Percentiles rank a stretch among this genome's conserved stretches.
These are phyloP conservation scores for Fusarium sp. DNA, from an alignment of 2,329 filamentous ascomycete species.

Conservation along the genomic window DNA sequence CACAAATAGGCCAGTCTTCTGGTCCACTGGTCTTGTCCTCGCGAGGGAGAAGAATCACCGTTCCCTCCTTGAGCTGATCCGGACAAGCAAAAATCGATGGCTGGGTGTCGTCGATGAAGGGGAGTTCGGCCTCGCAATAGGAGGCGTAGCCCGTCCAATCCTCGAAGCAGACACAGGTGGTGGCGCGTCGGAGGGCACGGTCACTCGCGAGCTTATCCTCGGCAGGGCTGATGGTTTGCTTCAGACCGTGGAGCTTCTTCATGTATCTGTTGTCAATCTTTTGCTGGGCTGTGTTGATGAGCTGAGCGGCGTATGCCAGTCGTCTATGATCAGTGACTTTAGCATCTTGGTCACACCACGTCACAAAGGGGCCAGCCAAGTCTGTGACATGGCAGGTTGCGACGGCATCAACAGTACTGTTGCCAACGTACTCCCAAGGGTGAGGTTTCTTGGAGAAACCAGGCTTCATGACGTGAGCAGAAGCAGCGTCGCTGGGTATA, in stretches of 20 bases:
- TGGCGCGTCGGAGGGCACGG: slow-evolving; percentile 20
- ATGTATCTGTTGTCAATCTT: slow-evolving; percentile 13
- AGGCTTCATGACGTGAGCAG: slow-evolving; percentile 20
- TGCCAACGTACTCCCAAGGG: slow-evolving; percentile 25
- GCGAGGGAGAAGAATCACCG: slow-evolving; percentile 35
- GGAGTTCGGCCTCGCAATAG: slow-evolving; percentile 3
- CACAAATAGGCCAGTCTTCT: slow-evolving; percentile 25
- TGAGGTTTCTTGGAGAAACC: slow-evolving; percentile 2
- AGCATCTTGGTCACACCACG: not conserved
- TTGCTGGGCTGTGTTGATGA: slow-evolving; percentile 7
- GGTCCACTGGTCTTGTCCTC: not conserved
- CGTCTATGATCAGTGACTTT: not conserved
- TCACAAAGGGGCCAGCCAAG: slow-evolving; percentile 1
- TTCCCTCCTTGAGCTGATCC: slow-evolving; percentile 30
- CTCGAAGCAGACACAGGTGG: slow-evolving; percentile 31
- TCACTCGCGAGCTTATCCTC: slow-evolving; percentile 19
- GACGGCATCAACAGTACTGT: slow-evolving; percentile 28
- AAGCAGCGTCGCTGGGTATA: not conserved
- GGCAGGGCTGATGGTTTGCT: slow-evolving; percentile 9
- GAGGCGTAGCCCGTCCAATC: slow-evolving; percentile 34
- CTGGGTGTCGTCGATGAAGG: slow-evolving; percentile 3
- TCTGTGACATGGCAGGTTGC: slow-evolving; percentile 4
- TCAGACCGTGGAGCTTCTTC: slow-evolving; percentile 27
- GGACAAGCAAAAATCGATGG: slow-evolving; percentile 28
- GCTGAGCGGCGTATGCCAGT: slow-evolving; percentile 4